Evolutionary conservation across 495 filamentous ascomycete species (phyloP).

Genomic region (Talaromyces adpressus): DNA sequence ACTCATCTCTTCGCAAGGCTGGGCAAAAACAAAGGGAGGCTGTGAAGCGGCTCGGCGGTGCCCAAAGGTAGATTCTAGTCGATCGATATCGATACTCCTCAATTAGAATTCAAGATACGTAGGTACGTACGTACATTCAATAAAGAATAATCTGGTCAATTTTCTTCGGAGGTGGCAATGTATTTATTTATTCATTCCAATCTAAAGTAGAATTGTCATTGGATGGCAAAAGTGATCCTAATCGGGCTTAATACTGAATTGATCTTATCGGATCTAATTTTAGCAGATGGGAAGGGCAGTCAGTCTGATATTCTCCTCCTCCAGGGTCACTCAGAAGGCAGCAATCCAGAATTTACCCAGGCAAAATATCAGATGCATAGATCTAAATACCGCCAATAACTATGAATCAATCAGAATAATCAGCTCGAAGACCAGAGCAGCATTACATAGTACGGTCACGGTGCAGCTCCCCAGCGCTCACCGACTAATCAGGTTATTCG

Average conservation of each 20-base stretch:
- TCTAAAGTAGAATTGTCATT: not conserved
- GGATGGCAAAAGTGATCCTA: not conserved
- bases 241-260: not conserved
- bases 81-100: not conserved
- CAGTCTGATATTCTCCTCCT: not conserved
- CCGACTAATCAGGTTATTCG: conserved; percentile 3
- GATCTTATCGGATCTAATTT: not conserved
- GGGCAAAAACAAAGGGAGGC: not conserved
- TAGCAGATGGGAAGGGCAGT: not conserved
- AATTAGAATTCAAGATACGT: not conserved
- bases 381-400: not conserved
- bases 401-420: not conserved
- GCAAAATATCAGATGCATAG: not conserved
- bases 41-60: conserved; percentile 1
- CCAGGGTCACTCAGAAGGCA: not conserved
- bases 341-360: not conserved
- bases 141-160: not conserved
- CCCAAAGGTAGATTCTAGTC: not conserved
- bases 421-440: not conserved
- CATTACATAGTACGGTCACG: too few species aligned
- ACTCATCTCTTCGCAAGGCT: not conserved
- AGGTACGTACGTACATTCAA: not conserved
- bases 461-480: not conserved
- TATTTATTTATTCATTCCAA: not conserved
- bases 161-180: not conserved